Evolutionary conservation across 495 filamentous ascomycete species (phyloP).

Genomic region (Lasiosphaeriaceae sp.): DNA sequence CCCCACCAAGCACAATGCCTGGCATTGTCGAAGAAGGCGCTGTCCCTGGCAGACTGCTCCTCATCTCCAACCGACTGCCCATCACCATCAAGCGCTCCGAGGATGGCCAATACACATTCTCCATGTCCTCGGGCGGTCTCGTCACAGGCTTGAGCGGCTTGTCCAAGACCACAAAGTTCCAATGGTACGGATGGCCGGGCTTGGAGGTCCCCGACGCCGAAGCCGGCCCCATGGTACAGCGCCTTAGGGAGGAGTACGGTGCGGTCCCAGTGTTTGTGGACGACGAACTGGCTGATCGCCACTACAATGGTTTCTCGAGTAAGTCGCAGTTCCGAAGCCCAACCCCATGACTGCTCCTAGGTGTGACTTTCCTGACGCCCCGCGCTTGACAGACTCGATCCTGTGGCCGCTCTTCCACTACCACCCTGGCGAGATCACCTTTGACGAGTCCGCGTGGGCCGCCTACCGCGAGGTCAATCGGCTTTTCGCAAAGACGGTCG

Average conservation of each 20-base stretch:
- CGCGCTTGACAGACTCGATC: slow-evolving; percentile 66
- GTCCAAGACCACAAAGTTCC: slow-evolving; percentile 85
- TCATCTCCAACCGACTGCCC: slow-evolving; percentile 89
- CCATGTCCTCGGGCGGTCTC: slow-evolving; percentile 91
- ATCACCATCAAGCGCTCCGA: slow-evolving; percentile 92
- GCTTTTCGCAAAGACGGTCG: slow-evolving; percentile 76
- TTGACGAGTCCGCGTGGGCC: slow-evolving; percentile 81
- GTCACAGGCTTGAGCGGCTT: slow-evolving; percentile 88
- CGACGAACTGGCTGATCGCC: slow-evolving; percentile 71
- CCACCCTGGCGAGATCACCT: slow-evolving; percentile 87
- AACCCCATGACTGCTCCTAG: too few species aligned
- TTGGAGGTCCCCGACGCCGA: slow-evolving; percentile 76
- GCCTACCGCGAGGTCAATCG: slow-evolving; percentile 85
- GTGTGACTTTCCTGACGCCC: neutral
- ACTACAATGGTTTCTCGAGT: slow-evolving; percentile 90
- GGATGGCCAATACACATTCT: slow-evolving; percentile 75
- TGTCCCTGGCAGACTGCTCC: slow-evolving; percentile 55
- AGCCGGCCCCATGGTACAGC: slow-evolving; percentile 58
- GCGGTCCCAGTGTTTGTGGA: slow-evolving; percentile 76
- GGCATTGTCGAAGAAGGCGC: slow-evolving; percentile 15
- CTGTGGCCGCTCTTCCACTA: slow-evolving; percentile 97
- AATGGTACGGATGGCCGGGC: slow-evolving; percentile 98
- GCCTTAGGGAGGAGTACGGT: slow-evolving; percentile 66
- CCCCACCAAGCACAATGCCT: slow-evolving; percentile 25
- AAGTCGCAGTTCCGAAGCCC: slow-evolving; percentile 24